phyloP scores from a whole-genome alignment of 495 filamentous ascomycete species.

The Aspergillus homomorphus region DNA sequence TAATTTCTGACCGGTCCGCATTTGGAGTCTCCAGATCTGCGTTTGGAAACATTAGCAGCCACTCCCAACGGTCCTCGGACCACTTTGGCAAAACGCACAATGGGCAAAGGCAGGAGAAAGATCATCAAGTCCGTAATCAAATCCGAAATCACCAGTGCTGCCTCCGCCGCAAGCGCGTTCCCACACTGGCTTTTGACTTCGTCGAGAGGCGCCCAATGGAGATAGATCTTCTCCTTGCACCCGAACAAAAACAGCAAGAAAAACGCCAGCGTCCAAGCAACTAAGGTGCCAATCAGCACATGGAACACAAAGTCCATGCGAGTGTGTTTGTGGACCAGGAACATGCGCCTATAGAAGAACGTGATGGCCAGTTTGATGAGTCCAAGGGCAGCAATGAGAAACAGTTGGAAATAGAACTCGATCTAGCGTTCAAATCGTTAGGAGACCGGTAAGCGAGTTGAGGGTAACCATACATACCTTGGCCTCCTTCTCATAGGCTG shows the following conservation, averaged over 20 bases:
- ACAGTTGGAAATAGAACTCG: background rate
- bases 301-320: background rate
- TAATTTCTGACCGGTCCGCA: background rate
- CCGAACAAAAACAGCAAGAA: constrained; percentile 1
- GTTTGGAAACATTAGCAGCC: background rate
- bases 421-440: background rate
- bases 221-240: background rate
- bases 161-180: background rate
- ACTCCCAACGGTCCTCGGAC: background rate
- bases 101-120: background rate
- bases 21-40: background rate
- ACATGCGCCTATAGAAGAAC: background rate
- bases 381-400: background rate
- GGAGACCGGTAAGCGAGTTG: background rate
- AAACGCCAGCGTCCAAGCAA: background rate
- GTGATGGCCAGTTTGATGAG: background rate
- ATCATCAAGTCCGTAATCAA: background rate
- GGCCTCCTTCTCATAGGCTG: background rate
- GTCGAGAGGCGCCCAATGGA: background rate
- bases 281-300: background rate
- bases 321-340: background rate
- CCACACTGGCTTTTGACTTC: constrained; percentile 1
- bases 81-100: background rate
- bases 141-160: background rate
- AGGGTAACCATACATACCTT: background rate